Evolutionary conservation across 2,329 filamentous ascomycete species (phyloP).

Genomic region (Bretziella fagacearum): DNA sequence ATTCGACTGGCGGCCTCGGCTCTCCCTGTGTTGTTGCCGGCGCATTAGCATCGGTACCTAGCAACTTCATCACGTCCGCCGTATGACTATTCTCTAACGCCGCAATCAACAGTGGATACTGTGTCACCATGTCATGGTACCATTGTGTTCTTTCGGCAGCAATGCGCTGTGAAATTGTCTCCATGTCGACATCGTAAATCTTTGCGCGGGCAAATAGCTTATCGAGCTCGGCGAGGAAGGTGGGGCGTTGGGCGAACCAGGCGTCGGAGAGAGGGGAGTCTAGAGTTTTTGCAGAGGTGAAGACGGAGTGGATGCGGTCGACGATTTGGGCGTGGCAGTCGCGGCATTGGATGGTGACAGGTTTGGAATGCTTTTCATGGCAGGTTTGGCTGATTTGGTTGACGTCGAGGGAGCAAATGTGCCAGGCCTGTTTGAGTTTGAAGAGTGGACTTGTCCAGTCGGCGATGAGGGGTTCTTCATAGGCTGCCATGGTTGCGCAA

Average conservation of each 20-base stretch:
- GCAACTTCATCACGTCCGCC: constrained; percentile 21
- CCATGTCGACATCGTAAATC: constrained; percentile 26
- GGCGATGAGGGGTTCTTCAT: constrained; percentile 11
- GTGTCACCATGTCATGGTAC: constrained; percentile 31
- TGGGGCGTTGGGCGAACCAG: constrained; percentile 35
- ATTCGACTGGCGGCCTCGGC: constrained; percentile 9
- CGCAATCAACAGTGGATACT: constrained; percentile 24
- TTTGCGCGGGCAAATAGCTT: constrained; percentile 32
- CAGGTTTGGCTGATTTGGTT: constrained; percentile 28
- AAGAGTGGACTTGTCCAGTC: constrained; percentile 15
- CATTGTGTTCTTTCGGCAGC: constrained; percentile 35
- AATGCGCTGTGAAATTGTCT: constrained; percentile 33
- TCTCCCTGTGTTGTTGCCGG: background rate
- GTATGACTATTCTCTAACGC: constrained; percentile 19
- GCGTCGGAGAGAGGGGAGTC: background rate
- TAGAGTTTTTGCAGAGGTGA: background rate
- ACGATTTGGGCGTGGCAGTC: constrained; percentile 32
- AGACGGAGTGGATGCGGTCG: constrained; percentile 27
- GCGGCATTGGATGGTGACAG: constrained; percentile 28
- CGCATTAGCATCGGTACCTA: constrained; percentile 7
- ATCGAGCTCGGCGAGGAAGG: constrained; percentile 34
- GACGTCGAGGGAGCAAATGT: constrained; percentile 27
- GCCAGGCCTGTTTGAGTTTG: constrained; percentile 12
- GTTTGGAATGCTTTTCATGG: constrained; percentile 26
- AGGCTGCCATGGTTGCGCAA: constrained; percentile 3